Conservation (phyloP, 1,139 yeast species). For the Zygoascus meyerae region DNA sequence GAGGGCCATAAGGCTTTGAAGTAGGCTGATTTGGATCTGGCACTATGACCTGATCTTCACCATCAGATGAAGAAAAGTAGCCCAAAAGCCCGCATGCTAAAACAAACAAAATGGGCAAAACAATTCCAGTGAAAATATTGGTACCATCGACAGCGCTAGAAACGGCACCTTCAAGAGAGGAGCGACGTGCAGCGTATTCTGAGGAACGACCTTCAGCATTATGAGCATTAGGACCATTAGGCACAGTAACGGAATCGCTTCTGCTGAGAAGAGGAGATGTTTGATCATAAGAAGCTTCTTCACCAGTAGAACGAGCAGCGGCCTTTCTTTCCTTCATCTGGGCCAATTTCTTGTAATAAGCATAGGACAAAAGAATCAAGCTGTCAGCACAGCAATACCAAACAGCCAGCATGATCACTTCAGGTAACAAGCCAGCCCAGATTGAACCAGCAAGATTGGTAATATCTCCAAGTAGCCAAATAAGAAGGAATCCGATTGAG, state of each 20-base stretch:
- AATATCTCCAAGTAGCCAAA: conserved; percentile 73
- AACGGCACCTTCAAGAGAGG: conserved; percentile 26
- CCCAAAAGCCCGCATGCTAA: conserved; percentile 62
- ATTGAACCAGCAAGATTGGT: conserved; percentile 62
- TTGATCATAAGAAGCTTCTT: conserved; percentile 13
- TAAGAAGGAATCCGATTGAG: conserved; percentile 59
- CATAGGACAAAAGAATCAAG: conserved; percentile 55
- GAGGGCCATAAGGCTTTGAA: conserved; percentile 37
- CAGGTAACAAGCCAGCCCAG: conserved; percentile 67
- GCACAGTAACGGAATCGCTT: conserved; percentile 21
- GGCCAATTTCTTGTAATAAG: conserved; percentile 39
- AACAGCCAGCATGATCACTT: conserved; percentile 60
- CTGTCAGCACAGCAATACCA: conserved; percentile 73
- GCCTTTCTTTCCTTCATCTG: conserved; percentile 11
- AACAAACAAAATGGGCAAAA: conserved; percentile 61
- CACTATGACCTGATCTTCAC: conserved; percentile 6
- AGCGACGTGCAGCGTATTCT: conserved; percentile 9
- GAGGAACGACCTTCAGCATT: conserved; percentile 12
- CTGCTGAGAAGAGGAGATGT: conserved; percentile 23
- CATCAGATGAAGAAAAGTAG: conserved; percentile 43
- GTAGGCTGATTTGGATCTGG: conserved; percentile 20
- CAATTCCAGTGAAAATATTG: conserved; percentile 40
- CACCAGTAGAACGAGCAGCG: conserved; percentile 10
- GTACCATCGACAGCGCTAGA: conserved; percentile 21
- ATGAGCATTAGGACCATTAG: conserved; percentile 14